A percentile compares a stretch with the other conserved stretches of the same genome.
Conservation (phyloP, 2,329 filamentous ascomycete species). For the Claviceps sp. region DNA sequence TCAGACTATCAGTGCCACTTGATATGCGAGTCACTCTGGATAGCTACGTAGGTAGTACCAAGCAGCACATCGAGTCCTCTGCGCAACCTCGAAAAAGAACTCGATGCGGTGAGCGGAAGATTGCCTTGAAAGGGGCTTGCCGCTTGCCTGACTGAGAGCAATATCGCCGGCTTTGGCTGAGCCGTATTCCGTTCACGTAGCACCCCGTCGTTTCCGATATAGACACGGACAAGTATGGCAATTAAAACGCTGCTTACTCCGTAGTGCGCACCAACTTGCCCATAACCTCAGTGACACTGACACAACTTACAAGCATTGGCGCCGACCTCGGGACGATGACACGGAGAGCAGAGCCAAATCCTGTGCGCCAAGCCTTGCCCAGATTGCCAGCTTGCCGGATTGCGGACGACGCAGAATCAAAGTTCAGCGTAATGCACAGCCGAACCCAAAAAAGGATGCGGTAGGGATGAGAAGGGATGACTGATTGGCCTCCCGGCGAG, state of each 20-base stretch:
- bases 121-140: not conserved
- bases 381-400: not conserved
- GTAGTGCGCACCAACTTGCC: not conserved
- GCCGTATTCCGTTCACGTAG: not conserved
- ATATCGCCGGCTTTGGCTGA: not conserved
- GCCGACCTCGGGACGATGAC: not conserved
- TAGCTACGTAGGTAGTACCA: not conserved
- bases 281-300: not conserved
- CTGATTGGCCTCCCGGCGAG: not conserved
- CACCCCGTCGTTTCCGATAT: not conserved
- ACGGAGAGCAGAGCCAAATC: too few species aligned
- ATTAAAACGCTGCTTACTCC: not conserved
- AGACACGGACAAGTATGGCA: not conserved
- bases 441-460: not conserved
- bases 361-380: not conserved
- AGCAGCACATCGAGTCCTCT: not conserved
- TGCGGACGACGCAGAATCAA: not conserved
- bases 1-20: not conserved
- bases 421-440: not conserved
- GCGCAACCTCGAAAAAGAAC: not conserved
- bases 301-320: not conserved
- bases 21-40: constrained; percentile 1
- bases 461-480: not conserved
- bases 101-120: not conserved
- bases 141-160: not conserved